Base-by-base conservation (phyloP, 306 rosid species). In the Lithocarpus polystachyus region DNA sequence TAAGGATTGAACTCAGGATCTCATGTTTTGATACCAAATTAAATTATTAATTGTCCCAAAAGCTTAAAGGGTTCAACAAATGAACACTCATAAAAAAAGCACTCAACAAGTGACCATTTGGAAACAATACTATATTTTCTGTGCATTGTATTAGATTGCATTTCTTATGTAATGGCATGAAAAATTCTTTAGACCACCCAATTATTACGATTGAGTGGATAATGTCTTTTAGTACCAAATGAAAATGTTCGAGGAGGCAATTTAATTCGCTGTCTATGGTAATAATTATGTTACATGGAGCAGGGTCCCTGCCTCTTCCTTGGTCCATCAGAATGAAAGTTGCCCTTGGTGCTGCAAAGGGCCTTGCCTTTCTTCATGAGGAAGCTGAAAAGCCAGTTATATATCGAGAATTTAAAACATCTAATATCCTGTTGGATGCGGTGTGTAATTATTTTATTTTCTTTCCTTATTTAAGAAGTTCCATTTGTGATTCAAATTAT, bases 351-450 rank as follows among this genome's bases (percentile, higher is more conserved):
- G 93, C 90, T 45, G 96, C 97, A 14, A 86, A 82, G 72, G 93
- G 93, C 9, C 93, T 92, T 68, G 89, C 93, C 9, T 92, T 77
- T 82, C 81, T 92, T 54, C 96, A 92, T 29, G 91, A 90, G 57
- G 90, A 92, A 71, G 79, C 88, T 61, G 75, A 80, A 18, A 90
- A 71, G 71, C 89, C 85, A 22, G 78, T 92, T 5, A 90, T 89
- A 13, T 92, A 76, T 71, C 82, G 92, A 61, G 96, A 90, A 72
- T 90, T 90, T 51, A 90, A 92, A 72, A 82, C 97, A 37, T 89
- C 92, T 3, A 90, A 88, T 55, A 71, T 90, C 55, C 35, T 92
- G 5, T 72, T 90, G 75, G 96, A 92, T 81, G 56, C n/a, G 82
- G 97, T 85, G 28, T 23, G 86, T 88, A 74, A 67, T 12, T 35